Evolutionary conservation across 2,329 filamentous ascomycete species (phyloP).

Genomic region (Grosmannia penicillata): DNA sequence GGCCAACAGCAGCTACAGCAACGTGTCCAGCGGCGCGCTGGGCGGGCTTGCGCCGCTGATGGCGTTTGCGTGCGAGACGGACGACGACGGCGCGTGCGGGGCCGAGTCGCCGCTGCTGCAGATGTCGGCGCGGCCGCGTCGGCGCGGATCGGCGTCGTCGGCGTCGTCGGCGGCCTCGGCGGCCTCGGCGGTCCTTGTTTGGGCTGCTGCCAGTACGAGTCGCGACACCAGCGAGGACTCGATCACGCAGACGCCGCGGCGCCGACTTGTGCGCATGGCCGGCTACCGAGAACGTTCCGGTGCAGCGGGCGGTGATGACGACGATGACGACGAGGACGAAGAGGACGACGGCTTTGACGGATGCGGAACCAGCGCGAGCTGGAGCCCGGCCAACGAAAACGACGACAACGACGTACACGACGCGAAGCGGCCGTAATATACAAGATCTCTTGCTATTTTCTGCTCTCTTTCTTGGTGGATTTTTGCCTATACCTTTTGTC

Average conservation of each 20-base stretch:
- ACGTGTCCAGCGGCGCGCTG: too few relatives aligned
- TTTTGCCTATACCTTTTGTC: too few relatives aligned
- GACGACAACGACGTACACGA: neutral
- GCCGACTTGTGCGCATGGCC: too few relatives aligned
- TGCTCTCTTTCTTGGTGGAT: too few relatives aligned
- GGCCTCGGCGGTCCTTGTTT: neutral
- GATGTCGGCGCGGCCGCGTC: slow-evolving; percentile 1
- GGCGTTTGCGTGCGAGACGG: neutral
- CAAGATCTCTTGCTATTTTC: too few relatives aligned
- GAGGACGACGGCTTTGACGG: too few relatives aligned
- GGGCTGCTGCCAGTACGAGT: neutral
- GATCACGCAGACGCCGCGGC: too few relatives aligned
- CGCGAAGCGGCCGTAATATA: too few relatives aligned
- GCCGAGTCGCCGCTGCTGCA: slow-evolving; percentile 6
- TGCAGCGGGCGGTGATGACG: slow-evolving; percentile 1
- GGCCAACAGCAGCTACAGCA: too few relatives aligned
- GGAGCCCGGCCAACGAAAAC: neutral
- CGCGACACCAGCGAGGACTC: neutral
- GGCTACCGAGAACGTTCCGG: too few relatives aligned
- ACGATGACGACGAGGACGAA: too few relatives aligned
- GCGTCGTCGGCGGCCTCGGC: slow-evolving; percentile 2
- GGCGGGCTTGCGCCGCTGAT: neutral
- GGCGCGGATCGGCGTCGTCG: slow-evolving; percentile 3
- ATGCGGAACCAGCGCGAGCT: neutral
- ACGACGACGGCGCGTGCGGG: slow-evolving; percentile 1